These are phyloP conservation scores for Apophysomyces trapeziformis DNA, from an alignment of 371 early-diverging fungal genomes.

Conservation along the genomic window DNA sequence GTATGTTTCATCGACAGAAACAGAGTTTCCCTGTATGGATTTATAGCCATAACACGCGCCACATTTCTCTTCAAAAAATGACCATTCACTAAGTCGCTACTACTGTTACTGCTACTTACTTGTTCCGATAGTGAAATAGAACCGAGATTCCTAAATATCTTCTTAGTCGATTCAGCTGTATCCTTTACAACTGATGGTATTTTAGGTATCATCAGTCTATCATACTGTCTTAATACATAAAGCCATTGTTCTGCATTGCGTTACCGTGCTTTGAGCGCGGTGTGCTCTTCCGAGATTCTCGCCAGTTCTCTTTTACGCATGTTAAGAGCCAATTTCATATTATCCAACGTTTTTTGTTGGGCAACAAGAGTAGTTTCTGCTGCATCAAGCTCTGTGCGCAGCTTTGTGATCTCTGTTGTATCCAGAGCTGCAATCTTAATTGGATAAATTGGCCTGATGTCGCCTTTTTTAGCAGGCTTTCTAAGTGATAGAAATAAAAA, in stretches of 20 bases:
- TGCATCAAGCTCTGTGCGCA: slow-evolving; percentile 6
- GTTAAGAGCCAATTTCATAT: background rate
- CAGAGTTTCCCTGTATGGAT: background rate
- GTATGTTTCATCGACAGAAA: background rate
- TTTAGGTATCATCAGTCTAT: background rate
- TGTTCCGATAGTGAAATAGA: slow-evolving; percentile 1
- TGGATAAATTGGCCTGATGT: slow-evolving; percentile 3
- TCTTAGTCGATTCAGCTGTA: background rate
- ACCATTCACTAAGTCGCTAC: background rate
- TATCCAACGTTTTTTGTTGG: background rate
- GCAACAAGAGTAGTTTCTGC: background rate
- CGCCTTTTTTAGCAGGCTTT: background rate
- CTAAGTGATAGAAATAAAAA: slow-evolving; percentile 1
- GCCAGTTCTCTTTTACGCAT: slow-evolving; percentile 9
- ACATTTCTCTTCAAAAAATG: background rate
- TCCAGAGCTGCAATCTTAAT: slow-evolving; percentile 12
- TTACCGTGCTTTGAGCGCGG: slow-evolving; percentile 2
- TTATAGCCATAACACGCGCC: background rate
- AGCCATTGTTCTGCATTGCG: background rate
- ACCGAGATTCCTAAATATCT: background rate
- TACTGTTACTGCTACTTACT: background rate
- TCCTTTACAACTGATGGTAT: background rate
- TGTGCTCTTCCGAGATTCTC: background rate
- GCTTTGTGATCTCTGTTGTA: background rate
- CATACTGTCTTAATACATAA: no score